A percentile compares a stretch with the other conserved stretches of the same genome.
Evolutionary conservation across 2,329 filamentous ascomycete species (phyloP).

Genomic region (Botrytis sinoallii): DNA sequence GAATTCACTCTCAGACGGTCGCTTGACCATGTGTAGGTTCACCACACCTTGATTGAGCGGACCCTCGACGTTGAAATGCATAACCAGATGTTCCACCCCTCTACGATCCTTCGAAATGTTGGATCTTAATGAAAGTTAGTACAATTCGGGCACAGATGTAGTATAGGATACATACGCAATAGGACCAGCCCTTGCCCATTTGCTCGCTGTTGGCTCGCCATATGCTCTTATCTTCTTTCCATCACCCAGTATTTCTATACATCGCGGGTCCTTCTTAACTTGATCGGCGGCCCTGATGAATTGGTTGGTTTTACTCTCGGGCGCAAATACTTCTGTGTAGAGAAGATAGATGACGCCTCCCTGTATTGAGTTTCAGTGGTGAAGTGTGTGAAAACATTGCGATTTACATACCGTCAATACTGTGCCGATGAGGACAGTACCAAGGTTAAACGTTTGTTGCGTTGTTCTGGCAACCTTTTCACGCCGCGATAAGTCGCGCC

Average conservation of each 20-base stretch:
- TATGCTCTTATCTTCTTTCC: conserved; percentile 72
- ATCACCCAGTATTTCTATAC: conserved; percentile 71
- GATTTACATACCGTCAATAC: conserved; percentile 63
- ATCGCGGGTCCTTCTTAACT: conserved; percentile 69
- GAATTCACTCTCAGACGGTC: conserved; percentile 64
- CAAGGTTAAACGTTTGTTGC: conserved; percentile 87
- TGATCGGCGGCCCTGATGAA: conserved; percentile 84
- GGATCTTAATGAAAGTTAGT: conserved; percentile 47
- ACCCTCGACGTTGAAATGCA: conserved; percentile 86
- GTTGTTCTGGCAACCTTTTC: conserved; percentile 85
- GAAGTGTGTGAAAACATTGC: not conserved
- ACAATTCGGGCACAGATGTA: not conserved
- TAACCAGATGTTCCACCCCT: conserved; percentile 75
- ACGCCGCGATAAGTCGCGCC: conserved; percentile 68
- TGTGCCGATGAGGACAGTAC: conserved; percentile 71
- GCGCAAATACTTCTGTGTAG: conserved; percentile 78
- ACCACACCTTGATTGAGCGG: conserved; percentile 71
- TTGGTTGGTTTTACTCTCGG: conserved; percentile 79
- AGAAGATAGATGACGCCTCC: conserved; percentile 75
- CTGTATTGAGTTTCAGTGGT: conserved; percentile 43
- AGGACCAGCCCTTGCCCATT: conserved; percentile 69
- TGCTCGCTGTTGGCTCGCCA: conserved; percentile 76
- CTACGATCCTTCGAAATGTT: conserved; percentile 65
- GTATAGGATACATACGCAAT: conserved; percentile 48
- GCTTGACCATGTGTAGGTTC: conserved; percentile 72